Conservation (phyloP, 2,329 filamentous ascomycete genomes). For the Cercospora canescens region DNA sequence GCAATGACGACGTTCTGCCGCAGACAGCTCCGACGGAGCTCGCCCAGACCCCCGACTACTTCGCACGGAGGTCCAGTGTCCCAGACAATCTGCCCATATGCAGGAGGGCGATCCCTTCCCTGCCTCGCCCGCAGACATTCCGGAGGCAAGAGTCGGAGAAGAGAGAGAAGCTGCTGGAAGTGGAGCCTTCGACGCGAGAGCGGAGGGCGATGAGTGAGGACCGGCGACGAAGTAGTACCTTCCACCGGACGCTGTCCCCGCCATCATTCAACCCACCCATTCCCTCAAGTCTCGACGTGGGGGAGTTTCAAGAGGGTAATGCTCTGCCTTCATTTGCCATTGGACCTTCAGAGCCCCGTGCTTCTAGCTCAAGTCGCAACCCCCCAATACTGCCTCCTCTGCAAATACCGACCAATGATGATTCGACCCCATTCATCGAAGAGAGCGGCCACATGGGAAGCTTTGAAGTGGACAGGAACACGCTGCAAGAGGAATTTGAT, state of each 20-base stretch:
- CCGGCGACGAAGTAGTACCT: constrained; percentile 40
- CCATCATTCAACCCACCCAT: constrained; percentile 39
- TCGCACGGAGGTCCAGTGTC: constrained; percentile 24
- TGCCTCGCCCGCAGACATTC: constrained; percentile 77
- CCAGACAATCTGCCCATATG: constrained; percentile 26
- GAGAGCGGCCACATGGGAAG: constrained; percentile 36
- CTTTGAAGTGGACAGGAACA: constrained; percentile 53
- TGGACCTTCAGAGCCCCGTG: background rate
- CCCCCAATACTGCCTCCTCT: constrained; percentile 24
- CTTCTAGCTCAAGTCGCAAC: constrained; percentile 13
- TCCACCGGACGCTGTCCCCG: constrained; percentile 47
- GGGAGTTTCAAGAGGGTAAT: constrained; percentile 8
- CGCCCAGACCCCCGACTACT: constrained; percentile 30
- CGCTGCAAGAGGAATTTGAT: constrained; percentile 80
- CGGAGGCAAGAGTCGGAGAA: constrained; percentile 80
- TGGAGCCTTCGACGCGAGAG: constrained; percentile 63
- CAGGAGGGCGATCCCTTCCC: constrained; percentile 60
- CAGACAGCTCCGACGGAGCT: constrained; percentile 29
- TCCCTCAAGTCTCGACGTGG: constrained; percentile 41
- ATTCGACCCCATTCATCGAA: constrained; percentile 14
- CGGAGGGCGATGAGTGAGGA: constrained; percentile 71
- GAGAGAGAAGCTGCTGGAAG: constrained; percentile 69
- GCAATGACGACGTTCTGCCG: constrained; percentile 16
- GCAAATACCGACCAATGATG: constrained; percentile 22
- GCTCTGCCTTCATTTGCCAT: constrained; percentile 3